phyloP scores from a whole-genome alignment of 148 eudicot species.

The Spergularia bocconei region DNA sequence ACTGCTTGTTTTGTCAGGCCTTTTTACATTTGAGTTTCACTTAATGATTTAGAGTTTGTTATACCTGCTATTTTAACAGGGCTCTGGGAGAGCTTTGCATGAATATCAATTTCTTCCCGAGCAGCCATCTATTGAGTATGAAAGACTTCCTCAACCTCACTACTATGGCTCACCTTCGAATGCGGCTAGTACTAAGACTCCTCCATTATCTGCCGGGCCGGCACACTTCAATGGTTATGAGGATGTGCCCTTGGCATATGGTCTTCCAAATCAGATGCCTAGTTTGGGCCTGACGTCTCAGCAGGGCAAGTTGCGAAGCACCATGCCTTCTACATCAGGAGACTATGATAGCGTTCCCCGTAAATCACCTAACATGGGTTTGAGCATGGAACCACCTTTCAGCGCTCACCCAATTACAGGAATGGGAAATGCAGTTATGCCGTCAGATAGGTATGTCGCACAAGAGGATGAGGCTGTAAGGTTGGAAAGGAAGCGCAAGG shows the following conservation, averaged over 20 bases:
- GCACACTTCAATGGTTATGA: slow-evolving; percentile 54
- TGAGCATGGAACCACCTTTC: slow-evolving; percentile 46
- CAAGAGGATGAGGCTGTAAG: slow-evolving; percentile 62
- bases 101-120: slow-evolving; percentile 94
- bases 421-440: slow-evolving; percentile 41
- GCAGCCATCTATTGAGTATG: slow-evolving; percentile 77
- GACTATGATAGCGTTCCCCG: slow-evolving; percentile 42
- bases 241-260: slow-evolving; percentile 50
- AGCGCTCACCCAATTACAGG: slow-evolving; percentile 47
- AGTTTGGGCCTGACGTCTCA: slow-evolving; percentile 59
- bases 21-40: not conserved
- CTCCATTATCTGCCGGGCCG: slow-evolving; percentile 46
- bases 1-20: not conserved
- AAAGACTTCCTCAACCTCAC: slow-evolving; percentile 61
- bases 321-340: slow-evolving; percentile 52
- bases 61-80: slow-evolving; percentile 41
- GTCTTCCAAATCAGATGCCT: slow-evolving; percentile 48
- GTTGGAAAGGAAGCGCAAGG: slow-evolving; percentile 84
- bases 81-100: slow-evolving; percentile 57
- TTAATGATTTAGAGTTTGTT: slow-evolving; percentile 1
- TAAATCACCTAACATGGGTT: slow-evolving; percentile 35
- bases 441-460: slow-evolving; percentile 46
- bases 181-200: slow-evolving; percentile 44
- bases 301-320: slow-evolving; percentile 48
- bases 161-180: slow-evolving; percentile 57